Conservation (phyloP, 2,329 filamentous ascomycete genomes). For the Sporothrix humicola region DNA sequence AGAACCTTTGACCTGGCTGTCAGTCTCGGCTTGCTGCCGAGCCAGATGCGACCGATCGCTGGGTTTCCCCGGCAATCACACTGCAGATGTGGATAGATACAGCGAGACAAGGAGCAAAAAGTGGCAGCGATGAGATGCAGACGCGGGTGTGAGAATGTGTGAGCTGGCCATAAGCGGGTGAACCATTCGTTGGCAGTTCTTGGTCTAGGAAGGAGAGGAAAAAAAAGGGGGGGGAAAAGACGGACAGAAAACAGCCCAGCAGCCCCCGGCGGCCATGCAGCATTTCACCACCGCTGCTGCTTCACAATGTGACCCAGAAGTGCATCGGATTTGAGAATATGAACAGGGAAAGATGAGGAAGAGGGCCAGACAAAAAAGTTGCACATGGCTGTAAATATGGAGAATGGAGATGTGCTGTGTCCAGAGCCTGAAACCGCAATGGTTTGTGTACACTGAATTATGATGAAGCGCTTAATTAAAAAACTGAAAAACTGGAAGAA, state of each 20-base stretch:
- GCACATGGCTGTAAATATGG: neutral
- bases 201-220: neutral
- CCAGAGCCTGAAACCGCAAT: neutral
- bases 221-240: too few species aligned
- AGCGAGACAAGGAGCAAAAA: neutral
- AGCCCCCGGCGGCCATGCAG: neutral
- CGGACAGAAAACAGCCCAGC: neutral
- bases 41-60: conserved; percentile 20
- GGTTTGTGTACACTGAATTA: too few species aligned
- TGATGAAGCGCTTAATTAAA: too few species aligned
- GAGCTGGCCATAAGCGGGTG: too few species aligned
- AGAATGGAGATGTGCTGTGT: neutral
- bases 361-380: neutral
- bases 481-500: too few species aligned
- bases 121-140: neutral
- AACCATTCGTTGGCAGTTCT: neutral
- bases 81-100: neutral
- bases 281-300: neutral
- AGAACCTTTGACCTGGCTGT: neutral
- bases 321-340: neutral
- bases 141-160: neutral
- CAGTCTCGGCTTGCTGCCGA: conserved; percentile 29
- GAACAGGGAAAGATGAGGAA: neutral
- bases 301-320: conserved; percentile 1
- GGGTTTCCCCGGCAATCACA: conserved; percentile 19